These are phyloP conservation scores for Protomyces lactucae-debilis DNA, from an alignment of 1,139 yeast species.

Conservation along the genomic window DNA sequence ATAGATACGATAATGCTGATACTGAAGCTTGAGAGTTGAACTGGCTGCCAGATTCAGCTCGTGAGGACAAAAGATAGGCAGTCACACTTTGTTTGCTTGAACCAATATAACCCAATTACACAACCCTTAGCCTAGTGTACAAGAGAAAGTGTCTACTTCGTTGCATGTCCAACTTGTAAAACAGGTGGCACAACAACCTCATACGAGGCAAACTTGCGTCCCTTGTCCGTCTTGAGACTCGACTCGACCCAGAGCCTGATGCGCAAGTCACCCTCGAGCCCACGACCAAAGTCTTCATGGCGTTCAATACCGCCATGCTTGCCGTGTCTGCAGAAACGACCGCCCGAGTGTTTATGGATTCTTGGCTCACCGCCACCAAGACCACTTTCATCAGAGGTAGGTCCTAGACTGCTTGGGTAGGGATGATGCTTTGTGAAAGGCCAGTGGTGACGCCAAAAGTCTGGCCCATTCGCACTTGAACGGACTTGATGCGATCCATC, in stretches of 20 bases:
- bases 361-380: slow-evolving; percentile 6
- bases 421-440: slow-evolving; percentile 17
- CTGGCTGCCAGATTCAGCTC: not conserved
- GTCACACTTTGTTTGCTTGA: not conserved
- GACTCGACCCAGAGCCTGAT: slow-evolving; percentile 22
- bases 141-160: not conserved
- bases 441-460: slow-evolving; percentile 22
- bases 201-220: slow-evolving; percentile 15
- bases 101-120: not conserved
- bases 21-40: not conserved
- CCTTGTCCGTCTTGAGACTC: slow-evolving; percentile 10
- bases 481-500: not conserved
- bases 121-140: not conserved
- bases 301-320: not conserved
- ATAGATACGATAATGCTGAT: not conserved
- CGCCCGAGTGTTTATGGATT: slow-evolving; percentile 20
- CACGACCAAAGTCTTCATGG: slow-evolving; percentile 23
- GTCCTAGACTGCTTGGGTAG: slow-evolving; percentile 17
- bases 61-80: not conserved
- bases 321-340: slow-evolving; percentile 20
- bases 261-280: slow-evolving; percentile 21
- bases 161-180: not conserved
- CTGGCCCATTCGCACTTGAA: slow-evolving; percentile 4
- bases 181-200: slow-evolving; percentile 19
- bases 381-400: slow-evolving; percentile 1